Evolutionary conservation across 495 filamentous ascomycete genomes (phyloP).

Genomic region (Jackrogersella minutella): DNA sequence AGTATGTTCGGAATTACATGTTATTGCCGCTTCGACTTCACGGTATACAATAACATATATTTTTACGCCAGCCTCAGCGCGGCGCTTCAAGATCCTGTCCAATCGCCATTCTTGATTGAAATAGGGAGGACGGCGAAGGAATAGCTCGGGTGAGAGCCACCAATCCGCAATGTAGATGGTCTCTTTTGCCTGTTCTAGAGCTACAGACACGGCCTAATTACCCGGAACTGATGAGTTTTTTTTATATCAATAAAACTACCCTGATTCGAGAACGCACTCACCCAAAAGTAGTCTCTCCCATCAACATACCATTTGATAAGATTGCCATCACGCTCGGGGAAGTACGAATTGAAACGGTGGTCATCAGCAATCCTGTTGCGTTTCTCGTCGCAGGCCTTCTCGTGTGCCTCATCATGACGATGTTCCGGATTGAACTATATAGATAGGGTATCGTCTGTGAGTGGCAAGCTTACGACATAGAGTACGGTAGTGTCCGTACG

Average conservation of each 20-base stretch:
- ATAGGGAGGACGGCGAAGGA: conserved; percentile 83
- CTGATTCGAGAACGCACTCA: conserved; percentile 37
- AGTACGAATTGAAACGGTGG: conserved; percentile 88
- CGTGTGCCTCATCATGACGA: conserved; percentile 93
- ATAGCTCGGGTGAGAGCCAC: conserved; percentile 96
- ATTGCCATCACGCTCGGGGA: conserved; percentile 84
- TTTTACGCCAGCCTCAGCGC: conserved; percentile 90
- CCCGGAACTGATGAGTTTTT: conserved; percentile 1
- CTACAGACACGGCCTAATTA: conserved; percentile 75
- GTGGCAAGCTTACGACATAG: conserved; percentile 1
- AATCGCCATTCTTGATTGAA: conserved; percentile 86
- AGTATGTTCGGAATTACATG: conserved; percentile 91
- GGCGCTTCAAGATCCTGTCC: conserved; percentile 85
- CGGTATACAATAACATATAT: conserved; percentile 96
- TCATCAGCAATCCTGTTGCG: conserved; percentile 73
- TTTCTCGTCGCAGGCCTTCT: conserved; percentile 82
- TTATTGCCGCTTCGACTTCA: conserved; percentile 82
- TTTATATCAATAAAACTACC: not conserved
- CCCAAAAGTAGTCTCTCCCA: conserved; percentile 90
- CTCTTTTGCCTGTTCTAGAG: conserved; percentile 86
- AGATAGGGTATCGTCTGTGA: not conserved
- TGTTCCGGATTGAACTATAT: conserved; percentile 80
- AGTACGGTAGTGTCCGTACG: not conserved
- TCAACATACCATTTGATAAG: conserved; percentile 97
- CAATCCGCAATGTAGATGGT: conserved; percentile 96